phyloP scores from a whole-genome alignment of 257 asterid species.

The Solanum etuberosum region DNA sequence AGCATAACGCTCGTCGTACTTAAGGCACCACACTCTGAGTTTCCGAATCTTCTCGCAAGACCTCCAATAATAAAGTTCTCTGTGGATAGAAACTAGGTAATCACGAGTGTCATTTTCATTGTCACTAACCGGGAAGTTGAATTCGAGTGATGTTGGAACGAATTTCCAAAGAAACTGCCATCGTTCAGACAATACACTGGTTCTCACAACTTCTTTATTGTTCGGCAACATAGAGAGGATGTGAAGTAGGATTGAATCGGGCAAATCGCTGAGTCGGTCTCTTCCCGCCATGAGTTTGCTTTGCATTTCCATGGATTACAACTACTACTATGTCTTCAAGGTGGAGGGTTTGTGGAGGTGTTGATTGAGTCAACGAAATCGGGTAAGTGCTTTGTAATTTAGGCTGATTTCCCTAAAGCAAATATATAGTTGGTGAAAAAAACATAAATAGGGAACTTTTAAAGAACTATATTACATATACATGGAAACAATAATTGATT shows the following conservation, averaged over 20 bases:
- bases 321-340: no score
- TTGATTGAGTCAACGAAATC: no score
- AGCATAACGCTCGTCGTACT: accelerated
- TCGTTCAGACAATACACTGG: neutral
- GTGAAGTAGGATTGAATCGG: neutral
- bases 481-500: no score
- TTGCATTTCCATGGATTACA: neutral
- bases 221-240: neutral
- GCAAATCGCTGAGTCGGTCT: neutral
- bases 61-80: neutral
- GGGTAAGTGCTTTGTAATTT: no score
- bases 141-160: neutral
- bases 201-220: neutral
- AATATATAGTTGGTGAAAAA: no score
- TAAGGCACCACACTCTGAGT: neutral
- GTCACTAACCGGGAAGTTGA: neutral
- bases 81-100: neutral
- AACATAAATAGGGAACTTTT: no score
- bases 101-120: neutral
- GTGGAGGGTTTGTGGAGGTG: no score
- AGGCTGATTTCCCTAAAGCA: no score
- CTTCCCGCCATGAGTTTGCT: neutral
- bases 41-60: neutral
- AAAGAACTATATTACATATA: no score
- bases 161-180: neutral